Evolutionary conservation across 2,329 filamentous ascomycete species (phyloP), one percentile per base, ranked within the genome.

Genomic region (Alternaria ventricosa): DNA sequence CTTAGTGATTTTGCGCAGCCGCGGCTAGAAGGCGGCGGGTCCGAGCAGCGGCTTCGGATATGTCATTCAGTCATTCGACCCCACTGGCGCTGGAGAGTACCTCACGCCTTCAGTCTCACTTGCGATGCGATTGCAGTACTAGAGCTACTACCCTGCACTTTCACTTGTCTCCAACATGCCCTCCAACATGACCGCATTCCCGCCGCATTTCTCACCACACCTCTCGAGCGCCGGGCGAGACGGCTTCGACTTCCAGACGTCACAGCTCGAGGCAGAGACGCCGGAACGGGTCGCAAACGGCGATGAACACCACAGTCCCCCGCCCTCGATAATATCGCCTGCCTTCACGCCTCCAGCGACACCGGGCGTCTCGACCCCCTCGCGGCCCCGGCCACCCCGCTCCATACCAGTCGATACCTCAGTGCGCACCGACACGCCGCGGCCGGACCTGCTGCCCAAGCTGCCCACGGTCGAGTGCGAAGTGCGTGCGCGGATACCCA

Each of bases 401-500:
- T 83, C 82, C 18, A 79, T 82, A 28, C 82, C 83, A 5, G 81
- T 85, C 30, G 81, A 82, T 55, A 73, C 75, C 20, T 78, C 79
- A 25, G 33, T 65, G 18, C 55, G 65, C 67, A 76, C 66, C 65
- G 67, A 65, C 49, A 75, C 63, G 82, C 84, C 55, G 90, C 89
- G 87, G 30, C 93, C 93, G 1, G 89, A 88, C 63, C 85, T 97
- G 22, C 87, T 97, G 7, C 85, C 91, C 69, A 87, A 85, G 13
- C 84, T 98, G 2, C 96, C 95, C 8, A 82, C 92, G 23, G 95
- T 99, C n/a, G 90, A 93, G 78, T 99, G 96, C 82, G 89, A 96
- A 68, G 96, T 98, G 53, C 91, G 96, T 70, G 96, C 96, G 18
- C 90, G 96, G 58, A 99, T 99, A 72, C 96, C 96, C 0, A 98